Base-by-base conservation (phyloP, 2,329 filamentous ascomycete species). In the Fusarium penzigii region DNA sequence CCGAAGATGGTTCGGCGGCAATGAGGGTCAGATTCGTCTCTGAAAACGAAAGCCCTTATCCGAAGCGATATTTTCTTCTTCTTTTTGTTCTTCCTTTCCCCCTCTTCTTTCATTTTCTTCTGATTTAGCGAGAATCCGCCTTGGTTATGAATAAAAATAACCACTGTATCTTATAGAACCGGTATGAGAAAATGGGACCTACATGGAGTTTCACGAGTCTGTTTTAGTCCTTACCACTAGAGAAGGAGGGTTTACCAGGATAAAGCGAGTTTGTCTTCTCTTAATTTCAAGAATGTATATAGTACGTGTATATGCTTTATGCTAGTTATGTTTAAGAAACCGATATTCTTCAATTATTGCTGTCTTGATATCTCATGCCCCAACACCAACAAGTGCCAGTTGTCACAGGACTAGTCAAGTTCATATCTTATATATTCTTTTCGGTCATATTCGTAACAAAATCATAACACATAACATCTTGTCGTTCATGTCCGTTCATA, bases 1-100 rank as follows among this genome's bases (percentile, higher is more conserved):
- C 46, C 74, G 82, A 47, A 73, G 81, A 47, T 84, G 83, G 82
- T 86, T 87, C 66, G 79, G 78, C 13, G 80, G 79, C 25, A 74
- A 76, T 13, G 74, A 74, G 20, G 63, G 62, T 34, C 64, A 67
- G 36, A 65, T 70, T 47, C 67, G 65, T 39, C 48, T 70, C 25
- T 70, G 53, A 42, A 5, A 29, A 17, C 25, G 14, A 25, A 17
- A 20, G 43, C 49, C 39, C 20, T 8, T 43, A 17, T 7, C n/a
- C 45, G 42, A 44, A 17, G 50, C 49, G 44, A 55, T 48, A 54
- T 49, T 42, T 49, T 49, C 39, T 53, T 49, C 40, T 49, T 49
- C 39, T 53, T 42, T 38, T 54, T 50, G 17, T 43, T 52, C 60
- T 25, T 25, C 20, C 20, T 25, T 25, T 4, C 20, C 20, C 20